These are phyloP conservation scores for Alternaria viburni DNA, from an alignment of 2,329 filamentous ascomycete genomes.

Conservation along the genomic window DNA sequence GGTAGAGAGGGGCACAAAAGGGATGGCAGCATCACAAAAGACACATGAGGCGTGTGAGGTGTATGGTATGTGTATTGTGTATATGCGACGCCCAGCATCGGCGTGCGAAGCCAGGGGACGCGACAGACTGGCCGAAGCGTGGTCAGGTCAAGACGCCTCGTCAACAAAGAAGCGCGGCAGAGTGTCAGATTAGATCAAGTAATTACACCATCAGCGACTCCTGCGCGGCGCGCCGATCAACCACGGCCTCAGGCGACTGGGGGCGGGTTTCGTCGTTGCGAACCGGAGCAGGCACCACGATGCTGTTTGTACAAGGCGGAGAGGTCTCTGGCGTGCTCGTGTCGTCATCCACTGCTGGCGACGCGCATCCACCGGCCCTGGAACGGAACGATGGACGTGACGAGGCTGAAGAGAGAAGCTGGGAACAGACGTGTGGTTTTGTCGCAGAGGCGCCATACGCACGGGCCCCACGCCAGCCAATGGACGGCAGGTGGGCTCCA, in stretches of 20 bases:
- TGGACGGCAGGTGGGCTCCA: constrained; percentile 48
- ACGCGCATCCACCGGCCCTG: constrained; percentile 10
- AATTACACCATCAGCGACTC: constrained; percentile 57
- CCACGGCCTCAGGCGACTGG: constrained; percentile 21
- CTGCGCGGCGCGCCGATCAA: constrained; percentile 30
- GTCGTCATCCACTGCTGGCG: constrained; percentile 43
- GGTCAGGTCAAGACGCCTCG: constrained; percentile 7
- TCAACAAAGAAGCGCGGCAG: constrained; percentile 15
- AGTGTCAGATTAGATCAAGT: constrained; percentile 70
- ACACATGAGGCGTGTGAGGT: constrained; percentile 49
- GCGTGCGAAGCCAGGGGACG: not conserved
- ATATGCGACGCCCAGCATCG: not conserved
- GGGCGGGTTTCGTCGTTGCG: constrained; percentile 30
- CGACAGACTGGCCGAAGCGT: not conserved
- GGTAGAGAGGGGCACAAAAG: constrained; percentile 63
- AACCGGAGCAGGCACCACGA: constrained; percentile 13
- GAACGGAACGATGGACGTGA: constrained; percentile 16
- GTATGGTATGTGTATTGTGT: constrained; percentile 1
- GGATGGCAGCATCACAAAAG: constrained; percentile 66
- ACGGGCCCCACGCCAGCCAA: constrained; percentile 21
- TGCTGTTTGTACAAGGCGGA: constrained; percentile 15
- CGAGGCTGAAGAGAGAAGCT: constrained; percentile 9
- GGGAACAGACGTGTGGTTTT: not conserved
- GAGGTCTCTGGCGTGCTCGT: constrained; percentile 42
- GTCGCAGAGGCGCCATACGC: not conserved